Evolutionary conservation across 441 rosid species (phyloP).

Genomic region (Erysimum cheiri): DNA sequence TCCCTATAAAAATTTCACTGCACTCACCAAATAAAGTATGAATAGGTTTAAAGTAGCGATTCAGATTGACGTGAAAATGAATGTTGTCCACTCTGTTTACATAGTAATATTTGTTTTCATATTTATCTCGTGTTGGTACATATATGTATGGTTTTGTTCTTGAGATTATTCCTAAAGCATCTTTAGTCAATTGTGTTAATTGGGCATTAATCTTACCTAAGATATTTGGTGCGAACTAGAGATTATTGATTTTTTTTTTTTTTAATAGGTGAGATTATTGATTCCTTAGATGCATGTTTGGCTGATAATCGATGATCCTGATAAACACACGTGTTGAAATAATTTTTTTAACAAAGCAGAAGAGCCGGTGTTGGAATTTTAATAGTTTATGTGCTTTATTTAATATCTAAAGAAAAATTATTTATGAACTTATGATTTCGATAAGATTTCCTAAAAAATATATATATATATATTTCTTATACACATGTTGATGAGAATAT

Average conservation of each 20-base stretch:
- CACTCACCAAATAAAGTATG: constrained; percentile 46
- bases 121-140: not conserved
- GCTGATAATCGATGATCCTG: not conserved
- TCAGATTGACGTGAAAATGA: constrained; percentile 51
- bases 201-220: constrained; percentile 17
- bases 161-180: not conserved
- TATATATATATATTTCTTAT: too few relatives aligned
- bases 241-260: not conserved
- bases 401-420: too few relatives aligned
- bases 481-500: too few relatives aligned
- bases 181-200: not conserved
- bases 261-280: too few relatives aligned
- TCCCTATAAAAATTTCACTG: constrained; percentile 41
- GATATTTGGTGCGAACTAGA: not conserved
- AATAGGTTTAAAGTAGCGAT: constrained; percentile 34
- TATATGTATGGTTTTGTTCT: not conserved
- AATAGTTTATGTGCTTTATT: too few relatives aligned
- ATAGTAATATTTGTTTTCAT: not conserved
- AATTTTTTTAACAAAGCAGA: too few relatives aligned
- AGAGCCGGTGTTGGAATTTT: too few relatives aligned
- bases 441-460: too few relatives aligned
- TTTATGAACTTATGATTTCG: too few relatives aligned
- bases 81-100: constrained; percentile 20
- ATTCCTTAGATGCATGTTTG: not conserved
- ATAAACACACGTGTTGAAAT: too few relatives aligned